Base-by-base conservation (phyloP, 306 rosid species). In the Medicago ruthenica region DNA sequence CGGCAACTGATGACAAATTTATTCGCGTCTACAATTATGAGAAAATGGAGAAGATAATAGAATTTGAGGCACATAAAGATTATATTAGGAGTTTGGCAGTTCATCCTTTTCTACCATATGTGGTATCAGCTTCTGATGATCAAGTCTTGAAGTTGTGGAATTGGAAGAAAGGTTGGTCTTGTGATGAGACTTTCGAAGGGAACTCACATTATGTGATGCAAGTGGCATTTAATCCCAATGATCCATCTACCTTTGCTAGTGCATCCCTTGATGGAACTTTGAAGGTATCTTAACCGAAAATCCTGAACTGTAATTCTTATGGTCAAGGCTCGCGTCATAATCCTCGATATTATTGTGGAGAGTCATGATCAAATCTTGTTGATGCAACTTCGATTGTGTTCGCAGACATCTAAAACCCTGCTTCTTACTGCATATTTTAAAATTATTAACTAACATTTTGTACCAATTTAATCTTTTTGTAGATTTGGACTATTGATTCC, bases 201-300 rank as follows among this genome's bases (percentile, higher is more conserved):
- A 88, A 91, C 63, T 81, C 90, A 4, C 92, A 89, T 71, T 86
- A 91, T 85, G 92, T 86, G 82, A 89, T 91, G 93, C 91, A 89
- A 81, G 87, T 80, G 41, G 81, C 86, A 8, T 69, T 89, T 5
- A 77, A 91, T 60, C 89, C 86, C 0, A 68, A 77, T 13, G 86
- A 86, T 44, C 51, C 82, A 14, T 13, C 74, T 27, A 75, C 53
- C 64, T 86, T 89, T 77, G 83, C 84, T 7, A 82, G 73, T 69
- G 87, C 90, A 42, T 91, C 93, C 39, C 90, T 91, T 22, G 90
- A 91, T 67, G 87, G 83, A 13, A 87, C 92, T 41, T 53, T 89
- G 67, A 84, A 85, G 92, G 89, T 89, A 74, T 45, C 7, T 54
- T 8, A 18, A 17, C 6, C 6, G 5, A 11, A 45, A 45, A 2